Conservation (phyloP, 805 yeast genomes). For the Saccharomyces kudriavzevii region DNA sequence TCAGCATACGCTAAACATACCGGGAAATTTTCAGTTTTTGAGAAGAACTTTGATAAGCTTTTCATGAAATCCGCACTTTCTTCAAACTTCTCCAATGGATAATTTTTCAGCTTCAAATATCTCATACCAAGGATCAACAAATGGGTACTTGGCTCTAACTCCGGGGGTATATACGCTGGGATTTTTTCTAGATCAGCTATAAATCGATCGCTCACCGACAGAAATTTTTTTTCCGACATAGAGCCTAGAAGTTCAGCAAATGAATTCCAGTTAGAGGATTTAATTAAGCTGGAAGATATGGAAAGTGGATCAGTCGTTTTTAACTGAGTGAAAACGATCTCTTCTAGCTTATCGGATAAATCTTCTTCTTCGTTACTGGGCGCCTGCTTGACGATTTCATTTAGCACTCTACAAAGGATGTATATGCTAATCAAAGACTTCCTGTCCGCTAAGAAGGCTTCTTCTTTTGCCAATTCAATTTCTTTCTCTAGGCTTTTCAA, state of each 20-base stretch:
- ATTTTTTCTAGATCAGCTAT: slow-evolving; percentile 85
- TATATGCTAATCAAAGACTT: slow-evolving; percentile 81
- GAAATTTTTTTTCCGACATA: slow-evolving; percentile 77
- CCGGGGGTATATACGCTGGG: slow-evolving; percentile 44
- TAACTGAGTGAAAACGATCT: slow-evolving; percentile 83
- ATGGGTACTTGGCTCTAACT: slow-evolving; percentile 56
- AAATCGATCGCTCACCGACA: slow-evolving; percentile 86
- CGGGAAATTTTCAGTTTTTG: slow-evolving; percentile 52
- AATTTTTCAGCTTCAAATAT: slow-evolving; percentile 65
- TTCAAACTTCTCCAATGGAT: slow-evolving; percentile 84
- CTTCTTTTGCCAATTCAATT: slow-evolving; percentile 43
- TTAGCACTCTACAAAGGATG: slow-evolving; percentile 81
- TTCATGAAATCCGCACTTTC: slow-evolving; percentile 87
- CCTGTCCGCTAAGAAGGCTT: slow-evolving; percentile 77
- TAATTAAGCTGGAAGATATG: slow-evolving; percentile 58
- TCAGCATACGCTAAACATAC: slow-evolving; percentile 76
- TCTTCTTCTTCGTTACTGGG: slow-evolving; percentile 71
- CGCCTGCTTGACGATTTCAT: slow-evolving; percentile 86
- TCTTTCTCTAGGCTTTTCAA: slow-evolving; percentile 37
- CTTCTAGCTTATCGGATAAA: slow-evolving; percentile 76
- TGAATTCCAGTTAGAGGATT: slow-evolving; percentile 89
- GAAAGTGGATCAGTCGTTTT: slow-evolving; percentile 75
- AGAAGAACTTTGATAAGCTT: slow-evolving; percentile 78
- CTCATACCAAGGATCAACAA: slow-evolving; percentile 88
- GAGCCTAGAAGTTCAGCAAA: slow-evolving; percentile 83